Percentiles rank a stretch among this genome's conserved stretches.
phyloP scores from a whole-genome alignment of 805 yeast genomes.

The Maudiozyma pseudohumilis region DNA sequence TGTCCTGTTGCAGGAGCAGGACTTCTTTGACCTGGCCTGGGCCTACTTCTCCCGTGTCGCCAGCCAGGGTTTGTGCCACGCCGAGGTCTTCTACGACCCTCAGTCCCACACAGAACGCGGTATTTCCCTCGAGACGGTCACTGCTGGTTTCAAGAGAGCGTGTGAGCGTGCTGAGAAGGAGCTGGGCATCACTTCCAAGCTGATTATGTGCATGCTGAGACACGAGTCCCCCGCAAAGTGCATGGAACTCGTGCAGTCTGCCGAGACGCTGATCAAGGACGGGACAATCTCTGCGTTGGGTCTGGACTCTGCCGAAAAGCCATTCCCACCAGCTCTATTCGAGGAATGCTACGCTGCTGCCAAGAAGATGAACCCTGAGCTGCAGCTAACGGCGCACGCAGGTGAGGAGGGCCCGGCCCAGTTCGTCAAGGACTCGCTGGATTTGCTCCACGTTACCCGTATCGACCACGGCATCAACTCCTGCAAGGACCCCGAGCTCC shows the following conservation, averaged over 20 bases:
- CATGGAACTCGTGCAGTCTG: slow-evolving; percentile 44
- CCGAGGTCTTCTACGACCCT: slow-evolving; percentile 77
- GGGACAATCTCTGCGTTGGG: slow-evolving; percentile 69
- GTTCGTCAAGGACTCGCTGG: slow-evolving; percentile 51
- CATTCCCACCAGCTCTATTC: slow-evolving; percentile 66
- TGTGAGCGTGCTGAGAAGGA: slow-evolving; percentile 49
- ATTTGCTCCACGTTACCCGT: slow-evolving; percentile 51
- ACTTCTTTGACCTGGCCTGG: slow-evolving; percentile 71
- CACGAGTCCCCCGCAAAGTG: slow-evolving; percentile 59
- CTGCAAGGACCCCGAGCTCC: slow-evolving; percentile 40
- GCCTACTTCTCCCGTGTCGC: slow-evolving; percentile 54
- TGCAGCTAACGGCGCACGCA: slow-evolving; percentile 73
- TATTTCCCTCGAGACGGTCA: slow-evolving; percentile 47
- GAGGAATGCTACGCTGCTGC: slow-evolving; percentile 49
- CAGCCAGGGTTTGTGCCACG: slow-evolving; percentile 52
- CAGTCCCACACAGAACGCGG: slow-evolving; percentile 73
- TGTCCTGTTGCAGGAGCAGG: slow-evolving; percentile 59
- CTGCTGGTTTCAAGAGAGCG: slow-evolving; percentile 59
- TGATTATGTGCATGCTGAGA: slow-evolving; percentile 76
- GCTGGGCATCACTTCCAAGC: slow-evolving; percentile 54
- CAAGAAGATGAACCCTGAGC: slow-evolving; percentile 38
- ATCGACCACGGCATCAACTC: slow-evolving; percentile 78
- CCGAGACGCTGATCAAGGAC: slow-evolving; percentile 41
- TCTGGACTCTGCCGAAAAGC: slow-evolving; percentile 70
- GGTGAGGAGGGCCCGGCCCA: slow-evolving; percentile 82